Conservation (phyloP, 441 rosid genomes). For the Macaranga tanarius region DNA sequence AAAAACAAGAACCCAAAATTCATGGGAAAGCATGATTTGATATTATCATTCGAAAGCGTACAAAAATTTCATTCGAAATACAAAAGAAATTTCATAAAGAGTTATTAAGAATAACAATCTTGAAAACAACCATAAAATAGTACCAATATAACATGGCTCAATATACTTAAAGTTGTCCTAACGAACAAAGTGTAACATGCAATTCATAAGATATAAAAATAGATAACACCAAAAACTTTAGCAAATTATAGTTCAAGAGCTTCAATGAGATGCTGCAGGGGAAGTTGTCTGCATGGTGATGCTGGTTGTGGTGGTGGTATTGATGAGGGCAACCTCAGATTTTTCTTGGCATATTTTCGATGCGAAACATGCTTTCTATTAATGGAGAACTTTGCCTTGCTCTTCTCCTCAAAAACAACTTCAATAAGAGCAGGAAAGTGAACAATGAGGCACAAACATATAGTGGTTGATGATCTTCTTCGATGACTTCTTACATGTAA, state of each 20-base stretch:
- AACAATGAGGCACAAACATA: slow-evolving; percentile 60
- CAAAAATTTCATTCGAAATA: no score
- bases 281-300: slow-evolving; percentile 5
- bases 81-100: no score
- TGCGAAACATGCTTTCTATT: slow-evolving; percentile 79
- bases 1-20: no score
- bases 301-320: background rate
- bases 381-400: slow-evolving; percentile 54
- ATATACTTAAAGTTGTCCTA: no score
- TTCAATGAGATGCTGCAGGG: background rate
- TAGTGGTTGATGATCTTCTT: slow-evolving; percentile 52
- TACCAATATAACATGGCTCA: no score
- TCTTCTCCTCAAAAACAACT: slow-evolving; percentile 30
- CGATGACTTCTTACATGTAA: slow-evolving; percentile 54
- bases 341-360: slow-evolving; percentile 49
- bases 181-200: no score
- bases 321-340: background rate
- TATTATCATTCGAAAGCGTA: no score
- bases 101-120: no score
- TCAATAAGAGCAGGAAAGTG: slow-evolving; percentile 26
- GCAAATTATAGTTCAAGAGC: background rate
- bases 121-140: no score
- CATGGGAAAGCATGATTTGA: no score
- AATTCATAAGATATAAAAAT: no score
- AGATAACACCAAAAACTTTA: background rate